Evolutionary conservation across 306 rosid species (phyloP), one percentile per base, ranked within the genome.

Genomic region (Trifolium dubium): DNA sequence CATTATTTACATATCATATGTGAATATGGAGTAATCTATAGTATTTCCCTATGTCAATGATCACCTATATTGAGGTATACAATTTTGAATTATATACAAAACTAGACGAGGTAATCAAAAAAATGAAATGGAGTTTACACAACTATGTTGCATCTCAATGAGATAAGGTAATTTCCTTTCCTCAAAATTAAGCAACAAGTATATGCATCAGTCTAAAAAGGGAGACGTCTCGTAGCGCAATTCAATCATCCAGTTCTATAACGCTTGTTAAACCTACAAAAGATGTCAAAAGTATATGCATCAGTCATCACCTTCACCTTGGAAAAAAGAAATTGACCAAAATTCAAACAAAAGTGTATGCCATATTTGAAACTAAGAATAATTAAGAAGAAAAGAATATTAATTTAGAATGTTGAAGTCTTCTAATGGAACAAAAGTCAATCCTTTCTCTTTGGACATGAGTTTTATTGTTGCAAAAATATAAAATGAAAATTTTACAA

Each of bases 221-320:
- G 15, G 46, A 49, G 62, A 43, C 63, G 47, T 13, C 67, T 51
- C 30, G 65, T 34, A 47, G 51, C 75, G 66, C 65, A 11, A 44
- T 71, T 72, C 86, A 87, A 81, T 81, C 87, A 83, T 84, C 86
- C 14, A 84, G 76, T 46, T 85, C 90, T 78, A 83, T 89, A 67
- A 87, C 87, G 90, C 23, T 23, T 23, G 23, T 37, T 37, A 37
- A 6, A 37, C 40, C 8, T 37, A 2, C 40, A 37, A 9, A 37
- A 63, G 72, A 56, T 43, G 49, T 34, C 56, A n/a, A 35, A 75
- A 39, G 43, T 17, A 40, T 3, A 23, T 23, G 7, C 6, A 56
- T 55, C 6, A 62, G 23, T 23, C 1, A 1, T 23, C 23, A 23
- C 23, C 23, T 23, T 23, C 23, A 23, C 23, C 23, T 23, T 23